A percentile compares a stretch with the other conserved stretches of the same genome.
These are phyloP conservation scores for Bacterosira constricta DNA, from an alignment of 108 stramenopile species.

Conservation along the genomic window DNA sequence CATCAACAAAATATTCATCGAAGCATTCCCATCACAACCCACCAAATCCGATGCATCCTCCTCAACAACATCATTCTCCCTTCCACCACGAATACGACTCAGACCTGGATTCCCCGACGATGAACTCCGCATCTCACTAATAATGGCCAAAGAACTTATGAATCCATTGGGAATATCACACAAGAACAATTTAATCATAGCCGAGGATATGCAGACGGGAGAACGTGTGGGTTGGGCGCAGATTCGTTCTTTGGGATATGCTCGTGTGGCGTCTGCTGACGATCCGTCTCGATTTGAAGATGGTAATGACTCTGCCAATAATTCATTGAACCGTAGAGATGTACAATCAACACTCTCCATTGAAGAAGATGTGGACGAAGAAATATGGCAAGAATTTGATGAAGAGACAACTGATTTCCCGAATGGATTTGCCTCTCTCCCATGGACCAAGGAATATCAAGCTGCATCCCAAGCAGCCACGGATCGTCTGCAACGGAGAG, in stretches of 20 bases:
- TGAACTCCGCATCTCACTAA: constrained; percentile 20
- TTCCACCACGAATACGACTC: too few species aligned
- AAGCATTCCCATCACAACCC: too few species aligned
- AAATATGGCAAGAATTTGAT: constrained; percentile 59
- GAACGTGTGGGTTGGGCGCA: constrained; percentile 52
- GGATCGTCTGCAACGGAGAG: constrained; percentile 23
- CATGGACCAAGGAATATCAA: constrained; percentile 55
- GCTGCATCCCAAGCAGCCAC: constrained; percentile 10
- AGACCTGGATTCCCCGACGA: too few species aligned
- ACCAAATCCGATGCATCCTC: too few species aligned
- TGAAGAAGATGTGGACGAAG: constrained; percentile 44
- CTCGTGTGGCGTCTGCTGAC: background rate
- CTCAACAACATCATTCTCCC: too few species aligned
- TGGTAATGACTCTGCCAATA: constrained; percentile 10
- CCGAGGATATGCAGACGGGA: constrained; percentile 15
- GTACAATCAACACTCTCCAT: background rate
- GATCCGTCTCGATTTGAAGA: background rate
- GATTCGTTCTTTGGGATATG: constrained; percentile 34
- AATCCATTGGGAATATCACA: constrained; percentile 49
- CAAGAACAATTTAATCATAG: constrained; percentile 32
- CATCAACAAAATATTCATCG: too few species aligned
- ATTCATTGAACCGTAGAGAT: too few species aligned
- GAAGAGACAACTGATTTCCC: constrained; percentile 41
- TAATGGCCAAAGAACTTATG: constrained; percentile 50
- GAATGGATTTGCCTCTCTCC: constrained; percentile 43